Conservation (phyloP, 139 green algal species). For the Klebsormidium nitens region DNA sequence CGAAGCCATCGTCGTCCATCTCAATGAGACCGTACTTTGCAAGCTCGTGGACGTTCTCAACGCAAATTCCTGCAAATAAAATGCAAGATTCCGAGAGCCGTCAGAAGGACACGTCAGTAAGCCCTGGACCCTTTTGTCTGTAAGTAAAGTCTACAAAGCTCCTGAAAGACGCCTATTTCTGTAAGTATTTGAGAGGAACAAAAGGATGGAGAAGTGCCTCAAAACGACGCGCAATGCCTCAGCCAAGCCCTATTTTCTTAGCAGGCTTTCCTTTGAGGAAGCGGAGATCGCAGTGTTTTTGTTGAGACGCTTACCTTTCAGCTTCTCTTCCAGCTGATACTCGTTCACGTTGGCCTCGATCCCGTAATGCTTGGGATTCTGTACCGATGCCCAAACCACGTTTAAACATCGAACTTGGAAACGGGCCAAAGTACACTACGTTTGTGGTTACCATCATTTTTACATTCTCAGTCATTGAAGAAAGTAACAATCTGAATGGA, state of each 20-base stretch:
- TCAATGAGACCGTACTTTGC: slow-evolving; percentile 26
- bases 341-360: slow-evolving; percentile 15
- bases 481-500: slow-evolving; percentile 1
- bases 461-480: too few species aligned
- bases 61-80: slow-evolving; percentile 35
- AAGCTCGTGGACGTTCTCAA: slow-evolving; percentile 28
- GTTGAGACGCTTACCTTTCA: slow-evolving; percentile 33
- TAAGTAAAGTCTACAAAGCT: too few species aligned
- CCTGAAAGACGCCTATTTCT: too few species aligned
- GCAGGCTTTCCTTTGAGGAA: too few species aligned
- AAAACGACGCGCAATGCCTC: not conserved
- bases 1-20: slow-evolving; percentile 32
- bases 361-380: slow-evolving; percentile 33
- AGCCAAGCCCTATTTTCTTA: not conserved
- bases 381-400: slow-evolving; percentile 5
- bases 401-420: not conserved
- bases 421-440: not conserved
- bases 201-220: not conserved
- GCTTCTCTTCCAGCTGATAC: slow-evolving; percentile 32
- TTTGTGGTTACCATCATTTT: too few species aligned
- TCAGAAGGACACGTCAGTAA: too few species aligned
- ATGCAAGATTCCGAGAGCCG: too few species aligned
- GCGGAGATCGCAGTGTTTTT: too few species aligned
- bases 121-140: too few species aligned
- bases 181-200: too few species aligned